Conservation (phyloP, 495 filamentous ascomycete genomes). For the Hypoxylon crocopeplum region DNA sequence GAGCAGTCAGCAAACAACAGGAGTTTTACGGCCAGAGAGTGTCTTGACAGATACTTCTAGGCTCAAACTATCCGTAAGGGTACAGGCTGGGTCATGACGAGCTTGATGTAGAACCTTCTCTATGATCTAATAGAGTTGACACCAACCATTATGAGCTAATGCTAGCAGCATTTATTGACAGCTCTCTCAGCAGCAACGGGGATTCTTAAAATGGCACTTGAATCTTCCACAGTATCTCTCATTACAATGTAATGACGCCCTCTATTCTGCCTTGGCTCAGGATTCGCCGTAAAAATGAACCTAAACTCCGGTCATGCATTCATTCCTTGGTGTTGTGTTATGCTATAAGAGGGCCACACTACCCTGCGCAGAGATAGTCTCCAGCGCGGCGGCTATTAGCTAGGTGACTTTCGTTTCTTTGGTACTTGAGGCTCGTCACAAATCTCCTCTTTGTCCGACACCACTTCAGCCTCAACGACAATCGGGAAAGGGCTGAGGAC, state of each 20-base stretch:
- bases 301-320: constrained; percentile 22
- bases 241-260: background rate
- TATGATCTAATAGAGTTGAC: background rate
- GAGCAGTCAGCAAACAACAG: too few relatives aligned
- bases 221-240: constrained; percentile 11
- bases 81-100: too few relatives aligned
- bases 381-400: constrained; percentile 54
- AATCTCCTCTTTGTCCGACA: constrained; percentile 56
- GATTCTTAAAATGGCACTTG: background rate
- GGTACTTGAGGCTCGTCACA: constrained; percentile 48
- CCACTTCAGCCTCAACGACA: constrained; percentile 57
- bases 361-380: background rate
- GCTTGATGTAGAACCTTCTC: too few relatives aligned
- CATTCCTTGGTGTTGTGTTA: background rate
- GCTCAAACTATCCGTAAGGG: too few relatives aligned
- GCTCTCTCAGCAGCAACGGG: constrained; percentile 1
- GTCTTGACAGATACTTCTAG: too few relatives aligned
- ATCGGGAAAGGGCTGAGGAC: constrained; percentile 66
- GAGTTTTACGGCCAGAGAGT: too few relatives aligned
- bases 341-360: background rate
- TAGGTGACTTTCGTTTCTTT: constrained; percentile 51
- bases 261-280: constrained; percentile 1
- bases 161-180: background rate
- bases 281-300: background rate
- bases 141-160: background rate